Base-by-base conservation (phyloP, 2,329 filamentous ascomycete genomes). In the Calonectria pauciramosa region DNA sequence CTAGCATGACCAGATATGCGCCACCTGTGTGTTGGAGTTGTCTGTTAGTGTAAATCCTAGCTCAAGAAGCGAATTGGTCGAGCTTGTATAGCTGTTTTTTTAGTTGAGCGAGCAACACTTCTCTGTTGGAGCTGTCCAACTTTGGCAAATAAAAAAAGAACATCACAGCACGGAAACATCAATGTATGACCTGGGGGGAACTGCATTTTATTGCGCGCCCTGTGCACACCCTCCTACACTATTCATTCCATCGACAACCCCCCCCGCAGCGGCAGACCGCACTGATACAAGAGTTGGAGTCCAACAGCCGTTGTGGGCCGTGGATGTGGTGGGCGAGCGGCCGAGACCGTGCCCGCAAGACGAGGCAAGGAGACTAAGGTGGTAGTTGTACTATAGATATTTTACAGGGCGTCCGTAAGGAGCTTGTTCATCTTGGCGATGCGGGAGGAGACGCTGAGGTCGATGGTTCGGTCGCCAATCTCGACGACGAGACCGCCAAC, bases 351-450 rank as follows among this genome's bases (percentile, higher is more conserved):
- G 59, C 66, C 70, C 66, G 68, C 66, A 36, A 69, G 73, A 75
- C 74, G 72, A 77, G 73, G 77, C 72, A 80, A 81, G 68, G 75
- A 79, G 75, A 82, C 78, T 80, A 81, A 80, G 78, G 77, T 77
- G 72, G 75, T 72, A 65, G 75, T 76, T 81, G 77, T 76, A 79
- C 73, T 80, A 78, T 70, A 72, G 68, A 77, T 73, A 70, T 78
- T 96, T 95, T 98, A 99, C 94, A 99, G 91, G 87, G 94, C 91
- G 89, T 99, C 97, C 82, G 92, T 96, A 85, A 99, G 94, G 86
- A 98, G 93, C 94, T 99, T 99, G 95, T 99, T 99, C 92, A 99
- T 95, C 93, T 96, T 98, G 86, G 95, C 92, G 88, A 99, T 94
- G 92, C 96, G 97, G 86, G 94, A 91, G 65, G 96, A 96, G 84